Percentiles rank a stretch among this genome's conserved stretches.
These are phyloP conservation scores for Aspergillus tubingensis DNA, from an alignment of 2,329 filamentous ascomycete genomes.

Conservation along the genomic window DNA sequence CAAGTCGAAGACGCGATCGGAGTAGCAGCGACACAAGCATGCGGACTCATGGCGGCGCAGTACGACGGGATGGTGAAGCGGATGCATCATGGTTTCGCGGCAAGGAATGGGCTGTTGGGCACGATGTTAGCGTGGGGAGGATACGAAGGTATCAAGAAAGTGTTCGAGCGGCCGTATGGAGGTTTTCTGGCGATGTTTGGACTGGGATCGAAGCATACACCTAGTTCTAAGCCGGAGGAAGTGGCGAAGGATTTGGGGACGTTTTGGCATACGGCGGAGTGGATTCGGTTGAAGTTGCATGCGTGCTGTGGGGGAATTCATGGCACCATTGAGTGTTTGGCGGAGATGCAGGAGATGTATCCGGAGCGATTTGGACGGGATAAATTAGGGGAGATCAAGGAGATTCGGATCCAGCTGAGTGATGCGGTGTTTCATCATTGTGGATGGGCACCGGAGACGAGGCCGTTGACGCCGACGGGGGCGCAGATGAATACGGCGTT, in stretches of 20 bases:
- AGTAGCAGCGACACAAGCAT: conserved; percentile 45
- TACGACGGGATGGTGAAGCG: conserved; percentile 49
- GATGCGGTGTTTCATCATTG: conserved; percentile 4
- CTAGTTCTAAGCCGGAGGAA: conserved; percentile 24
- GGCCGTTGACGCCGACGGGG: conserved; percentile 7
- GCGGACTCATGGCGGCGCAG: conserved; percentile 47
- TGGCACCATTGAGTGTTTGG: conserved; percentile 1
- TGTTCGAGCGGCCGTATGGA: conserved; percentile 46
- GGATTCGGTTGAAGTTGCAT: conserved; percentile 9
- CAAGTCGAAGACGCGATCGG: conserved; percentile 41
- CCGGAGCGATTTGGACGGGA: not conserved
- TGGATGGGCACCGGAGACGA: conserved; percentile 19
- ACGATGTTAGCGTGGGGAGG: conserved; percentile 41
- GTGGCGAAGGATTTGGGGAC: conserved; percentile 1
- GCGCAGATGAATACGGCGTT: conserved; percentile 15
- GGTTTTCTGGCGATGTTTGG: conserved; percentile 47
- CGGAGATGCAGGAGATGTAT: conserved; percentile 1
- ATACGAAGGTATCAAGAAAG: conserved; percentile 47
- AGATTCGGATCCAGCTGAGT: conserved; percentile 2
- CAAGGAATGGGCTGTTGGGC: conserved; percentile 46
- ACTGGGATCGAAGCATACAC: conserved; percentile 29
- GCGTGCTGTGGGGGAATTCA: conserved; percentile 5
- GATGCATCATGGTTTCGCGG: conserved; percentile 51
- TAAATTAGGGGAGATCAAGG: not conserved
- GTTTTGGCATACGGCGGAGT: not conserved